Conservation (phyloP, 306 rosid species). For the Gastrolobium bilobum region DNA sequence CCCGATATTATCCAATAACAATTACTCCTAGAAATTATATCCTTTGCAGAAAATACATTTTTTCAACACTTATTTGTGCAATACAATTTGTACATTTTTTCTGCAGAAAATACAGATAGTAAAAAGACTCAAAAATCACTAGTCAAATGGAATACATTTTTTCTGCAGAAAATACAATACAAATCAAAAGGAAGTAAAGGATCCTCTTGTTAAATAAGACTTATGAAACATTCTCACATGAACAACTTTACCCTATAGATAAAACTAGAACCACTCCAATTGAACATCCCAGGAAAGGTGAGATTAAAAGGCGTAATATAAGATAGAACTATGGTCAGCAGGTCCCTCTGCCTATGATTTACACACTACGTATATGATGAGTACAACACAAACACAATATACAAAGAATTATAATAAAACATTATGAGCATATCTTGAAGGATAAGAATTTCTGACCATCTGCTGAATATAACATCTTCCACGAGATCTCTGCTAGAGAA, state of each 20-base stretch:
- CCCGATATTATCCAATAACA: background rate
- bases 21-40: no score
- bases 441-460: constrained; percentile 64
- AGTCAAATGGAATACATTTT: background rate
- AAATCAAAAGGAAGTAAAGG: background rate
- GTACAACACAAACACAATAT: constrained; percentile 22
- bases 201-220: background rate
- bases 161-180: background rate
- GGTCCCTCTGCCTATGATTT: constrained; percentile 6
- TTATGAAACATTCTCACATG: background rate
- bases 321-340: background rate
- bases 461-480: constrained; percentile 77
- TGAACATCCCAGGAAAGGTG: background rate
- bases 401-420: constrained; percentile 12
- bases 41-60: no score
- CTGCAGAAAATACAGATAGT: no score
- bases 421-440: constrained; percentile 32
- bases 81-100: background rate
- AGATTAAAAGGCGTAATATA: background rate
- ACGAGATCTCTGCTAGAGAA: constrained; percentile 65
- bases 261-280: background rate
- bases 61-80: no score
- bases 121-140: background rate
- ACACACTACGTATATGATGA: background rate
- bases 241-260: background rate